Evolutionary conservation across 441 rosid species (phyloP).

Genomic region (Adansonia madagascariensis): DNA sequence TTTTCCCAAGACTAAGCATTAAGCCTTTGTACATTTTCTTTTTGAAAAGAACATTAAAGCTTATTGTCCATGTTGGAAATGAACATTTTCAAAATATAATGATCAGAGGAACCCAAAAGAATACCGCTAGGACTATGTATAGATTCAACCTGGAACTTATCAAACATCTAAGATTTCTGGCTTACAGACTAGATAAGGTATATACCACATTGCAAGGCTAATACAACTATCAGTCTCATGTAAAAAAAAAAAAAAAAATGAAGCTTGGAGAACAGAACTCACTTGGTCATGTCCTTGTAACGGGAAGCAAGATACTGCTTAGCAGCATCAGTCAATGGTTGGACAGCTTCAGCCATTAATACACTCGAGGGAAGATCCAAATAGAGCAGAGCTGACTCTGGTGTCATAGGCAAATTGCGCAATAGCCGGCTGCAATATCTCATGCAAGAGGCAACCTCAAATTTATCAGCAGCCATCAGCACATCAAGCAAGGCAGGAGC

Average conservation of each 20-base stretch:
- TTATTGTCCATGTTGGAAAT: too few relatives aligned
- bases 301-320: conserved; percentile 62
- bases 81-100: too few relatives aligned
- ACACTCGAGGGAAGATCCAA: conserved; percentile 78
- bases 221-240: not conserved
- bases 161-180: too few relatives aligned
- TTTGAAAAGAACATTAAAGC: too few relatives aligned
- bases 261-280: conserved; percentile 23
- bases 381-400: conserved; percentile 75
- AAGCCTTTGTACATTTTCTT: too few relatives aligned
- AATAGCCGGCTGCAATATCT: conserved; percentile 68
- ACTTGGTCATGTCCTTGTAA: conserved; percentile 72
- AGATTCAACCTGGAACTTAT: too few relatives aligned
- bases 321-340: conserved; percentile 83
- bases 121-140: too few relatives aligned
- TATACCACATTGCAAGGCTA: not conserved
- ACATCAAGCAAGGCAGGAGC: conserved; percentile 76
- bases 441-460: conserved; percentile 88
- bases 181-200: not conserved
- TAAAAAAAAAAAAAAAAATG: not conserved
- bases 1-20: too few relatives aligned
- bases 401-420: conserved; percentile 68
- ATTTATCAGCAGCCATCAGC: conserved; percentile 83
- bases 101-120: too few relatives aligned
- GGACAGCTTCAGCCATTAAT: conserved; percentile 71